Percentiles rank a stretch among this genome's conserved stretches.
Evolutionary conservation across 2,329 filamentous ascomycete genomes (phyloP).

Genomic region (Pseudocercospora musae): DNA sequence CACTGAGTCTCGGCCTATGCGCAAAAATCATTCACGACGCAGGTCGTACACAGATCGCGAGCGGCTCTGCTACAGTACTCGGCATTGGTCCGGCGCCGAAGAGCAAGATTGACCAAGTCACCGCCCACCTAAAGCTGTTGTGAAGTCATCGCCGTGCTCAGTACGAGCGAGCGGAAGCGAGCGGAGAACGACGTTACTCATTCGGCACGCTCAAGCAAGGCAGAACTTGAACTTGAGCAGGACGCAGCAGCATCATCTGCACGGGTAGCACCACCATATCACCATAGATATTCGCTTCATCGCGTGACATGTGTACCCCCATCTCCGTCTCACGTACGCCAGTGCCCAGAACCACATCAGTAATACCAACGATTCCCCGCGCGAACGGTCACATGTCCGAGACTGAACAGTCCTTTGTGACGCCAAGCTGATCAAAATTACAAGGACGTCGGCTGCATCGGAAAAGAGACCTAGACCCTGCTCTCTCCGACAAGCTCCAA

Average conservation of each 20-base stretch:
- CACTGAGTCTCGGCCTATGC: constrained; percentile 77
- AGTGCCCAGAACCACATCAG: not conserved
- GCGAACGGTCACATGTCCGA: not conserved
- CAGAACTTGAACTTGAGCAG: not conserved
- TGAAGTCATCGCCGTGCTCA: constrained; percentile 41
- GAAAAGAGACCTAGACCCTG: not conserved
- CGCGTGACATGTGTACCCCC: not conserved
- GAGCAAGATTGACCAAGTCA: constrained; percentile 82
- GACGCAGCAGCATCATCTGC: not conserved
- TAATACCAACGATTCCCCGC: not conserved
- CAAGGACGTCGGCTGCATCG: not conserved
- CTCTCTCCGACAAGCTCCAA: not conserved
- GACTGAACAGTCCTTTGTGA: not conserved
- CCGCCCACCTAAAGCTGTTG: constrained; percentile 77
- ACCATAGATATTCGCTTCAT: no score
- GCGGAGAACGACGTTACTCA: not conserved
- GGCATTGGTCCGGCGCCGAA: constrained; percentile 73
- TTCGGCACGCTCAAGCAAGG: not conserved
- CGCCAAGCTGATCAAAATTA: not conserved
- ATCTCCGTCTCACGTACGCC: not conserved
- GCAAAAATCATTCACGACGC: constrained; percentile 91
- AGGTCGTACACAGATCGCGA: constrained; percentile 94
- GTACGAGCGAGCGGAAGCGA: not conserved
- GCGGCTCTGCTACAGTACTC: constrained; percentile 86
- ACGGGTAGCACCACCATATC: not conserved